These are phyloP conservation scores for Trichoderma sp. DNA, from an alignment of 2,329 filamentous ascomycete species.

Conservation along the genomic window DNA sequence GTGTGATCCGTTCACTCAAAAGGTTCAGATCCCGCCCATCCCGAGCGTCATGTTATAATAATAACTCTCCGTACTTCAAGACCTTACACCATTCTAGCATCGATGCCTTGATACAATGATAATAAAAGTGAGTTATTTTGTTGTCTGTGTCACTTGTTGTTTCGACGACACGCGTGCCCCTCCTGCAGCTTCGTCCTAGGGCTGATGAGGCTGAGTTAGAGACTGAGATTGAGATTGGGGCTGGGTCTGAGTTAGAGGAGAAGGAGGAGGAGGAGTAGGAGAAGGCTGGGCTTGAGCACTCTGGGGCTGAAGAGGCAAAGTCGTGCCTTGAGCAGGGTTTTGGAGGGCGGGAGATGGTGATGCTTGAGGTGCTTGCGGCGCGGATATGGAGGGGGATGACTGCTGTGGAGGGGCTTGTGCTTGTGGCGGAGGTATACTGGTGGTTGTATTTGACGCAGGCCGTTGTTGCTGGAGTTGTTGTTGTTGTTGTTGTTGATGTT, in stretches of 20 bases:
- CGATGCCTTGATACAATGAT: not conserved
- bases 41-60: too few species aligned
- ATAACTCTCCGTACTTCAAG: too few species aligned
- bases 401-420: not conserved
- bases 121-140: not conserved
- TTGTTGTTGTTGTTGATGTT: not conserved
- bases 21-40: too few species aligned
- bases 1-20: too few species aligned
- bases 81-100: not conserved
- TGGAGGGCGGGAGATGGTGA: not conserved
- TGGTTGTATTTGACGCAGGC: not conserved
- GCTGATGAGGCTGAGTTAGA: slow-evolving; percentile 6
- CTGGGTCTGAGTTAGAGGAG: not conserved
- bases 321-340: not conserved
- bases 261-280: not conserved
- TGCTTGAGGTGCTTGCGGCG: not conserved
- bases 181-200: not conserved
- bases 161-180: not conserved
- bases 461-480: not conserved
- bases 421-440: not conserved
- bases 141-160: not conserved
- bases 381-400: not conserved
- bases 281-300: not conserved
- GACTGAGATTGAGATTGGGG: slow-evolving; percentile 1
- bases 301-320: not conserved